These are phyloP conservation scores for Podaxis carcinomalis DNA, from an alignment of 768 basidiomycete genomes.

Conservation along the genomic window DNA sequence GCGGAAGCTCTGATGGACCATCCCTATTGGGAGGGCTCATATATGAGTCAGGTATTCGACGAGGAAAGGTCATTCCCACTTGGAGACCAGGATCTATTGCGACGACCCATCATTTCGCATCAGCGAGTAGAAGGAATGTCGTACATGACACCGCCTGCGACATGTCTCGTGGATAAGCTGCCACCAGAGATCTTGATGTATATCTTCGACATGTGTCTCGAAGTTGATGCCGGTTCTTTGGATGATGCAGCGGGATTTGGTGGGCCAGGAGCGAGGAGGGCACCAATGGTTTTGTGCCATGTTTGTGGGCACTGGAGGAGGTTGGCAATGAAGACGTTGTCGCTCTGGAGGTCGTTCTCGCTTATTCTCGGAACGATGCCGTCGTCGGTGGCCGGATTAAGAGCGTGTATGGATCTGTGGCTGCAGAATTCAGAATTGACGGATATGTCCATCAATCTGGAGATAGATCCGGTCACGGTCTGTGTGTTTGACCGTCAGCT, in stretches of 20 bases:
- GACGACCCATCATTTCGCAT: background rate
- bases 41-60: background rate
- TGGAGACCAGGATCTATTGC: background rate
- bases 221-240: background rate
- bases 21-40: background rate
- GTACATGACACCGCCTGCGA: background rate
- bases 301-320: constrained; percentile 6
- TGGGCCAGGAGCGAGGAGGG: background rate
- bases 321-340: background rate
- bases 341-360: constrained; percentile 10
- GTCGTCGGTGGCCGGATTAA: background rate
- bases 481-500: background rate
- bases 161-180: background rate
- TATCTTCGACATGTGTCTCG: constrained; percentile 8
- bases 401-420: constrained; percentile 2
- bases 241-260: constrained; percentile 9
- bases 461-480: background rate
- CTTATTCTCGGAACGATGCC: background rate
- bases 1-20: background rate
- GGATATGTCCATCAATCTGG: constrained; percentile 5
- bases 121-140: background rate
- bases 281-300: constrained; percentile 2
- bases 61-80: background rate
- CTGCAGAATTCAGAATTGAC: background rate
- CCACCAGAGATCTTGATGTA: constrained; percentile 7